Evolutionary conservation across 495 filamentous ascomycete species (phyloP).

Genomic region (Tuber aestivum): DNA sequence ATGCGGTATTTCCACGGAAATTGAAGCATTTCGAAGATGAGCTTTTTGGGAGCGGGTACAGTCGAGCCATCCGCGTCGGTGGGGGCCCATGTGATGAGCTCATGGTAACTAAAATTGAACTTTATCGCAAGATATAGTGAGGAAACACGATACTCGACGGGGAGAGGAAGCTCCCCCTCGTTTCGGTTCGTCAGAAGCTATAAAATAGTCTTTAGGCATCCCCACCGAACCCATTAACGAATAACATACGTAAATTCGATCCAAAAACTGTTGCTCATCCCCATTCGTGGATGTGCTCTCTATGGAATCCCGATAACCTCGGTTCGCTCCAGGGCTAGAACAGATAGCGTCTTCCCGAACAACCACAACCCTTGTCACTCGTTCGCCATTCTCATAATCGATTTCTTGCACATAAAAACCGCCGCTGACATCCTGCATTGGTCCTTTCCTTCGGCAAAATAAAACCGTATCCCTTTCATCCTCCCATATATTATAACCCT

Average conservation of each 20-base stretch:
- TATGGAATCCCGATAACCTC: not conserved
- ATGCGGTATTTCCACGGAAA: conserved; percentile 37
- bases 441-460: conserved; percentile 16
- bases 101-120: conserved; percentile 39
- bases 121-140: conserved; percentile 31
- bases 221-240: not conserved
- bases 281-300: conserved; percentile 11
- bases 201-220: not conserved
- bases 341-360: conserved; percentile 10
- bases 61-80: conserved; percentile 22
- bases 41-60: conserved; percentile 5
- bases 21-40: conserved; percentile 27
- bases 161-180: conserved; percentile 14
- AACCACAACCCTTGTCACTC: conserved; percentile 31
- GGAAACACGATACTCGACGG: conserved; percentile 22
- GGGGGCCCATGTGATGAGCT: conserved; percentile 38
- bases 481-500: conserved; percentile 31
- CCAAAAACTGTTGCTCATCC: conserved; percentile 16
- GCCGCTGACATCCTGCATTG: conserved; percentile 16
- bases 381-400: conserved; percentile 27
- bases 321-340: not conserved
- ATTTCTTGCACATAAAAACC: conserved; percentile 29
- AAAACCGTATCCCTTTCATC: conserved; percentile 39
- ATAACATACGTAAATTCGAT: conserved; percentile 17
- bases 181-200: conserved; percentile 35